A percentile compares a stretch with the other conserved stretches of the same genome.
These are phyloP conservation scores for Murraya koenigii DNA, from an alignment of 345 rosid genomes.

Conservation along the genomic window DNA sequence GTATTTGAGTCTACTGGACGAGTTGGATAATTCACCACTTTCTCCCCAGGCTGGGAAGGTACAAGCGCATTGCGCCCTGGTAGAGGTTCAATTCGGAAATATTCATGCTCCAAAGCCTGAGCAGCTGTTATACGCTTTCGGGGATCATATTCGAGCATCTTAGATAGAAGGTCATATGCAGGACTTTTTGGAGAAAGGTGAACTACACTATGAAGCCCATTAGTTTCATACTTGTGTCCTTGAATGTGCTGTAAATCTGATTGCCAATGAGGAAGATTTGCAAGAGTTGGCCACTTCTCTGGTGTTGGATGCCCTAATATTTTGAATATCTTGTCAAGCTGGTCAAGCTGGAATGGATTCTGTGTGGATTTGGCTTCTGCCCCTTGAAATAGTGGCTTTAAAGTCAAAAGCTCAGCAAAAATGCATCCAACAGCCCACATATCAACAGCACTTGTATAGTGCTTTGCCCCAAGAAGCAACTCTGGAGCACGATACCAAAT, in stretches of 20 bases:
- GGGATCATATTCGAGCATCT: slow-evolving; percentile 96
- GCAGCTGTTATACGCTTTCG: slow-evolving; percentile 89
- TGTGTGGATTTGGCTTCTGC: slow-evolving; percentile 81
- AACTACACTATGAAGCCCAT: slow-evolving; percentile 66
- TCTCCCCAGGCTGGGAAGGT: slow-evolving; percentile 78
- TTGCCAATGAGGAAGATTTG: slow-evolving; percentile 88
- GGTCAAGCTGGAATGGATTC: slow-evolving; percentile 93
- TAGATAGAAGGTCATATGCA: slow-evolving; percentile 80
- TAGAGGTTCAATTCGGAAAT: slow-evolving; percentile 72
- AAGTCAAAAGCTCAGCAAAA: slow-evolving; percentile 91
- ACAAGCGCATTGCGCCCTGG: slow-evolving; percentile 93
- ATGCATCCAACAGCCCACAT: slow-evolving; percentile 99
- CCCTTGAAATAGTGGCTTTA: slow-evolving; percentile 97
- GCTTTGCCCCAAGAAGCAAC: slow-evolving; percentile 96
- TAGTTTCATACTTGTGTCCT: slow-evolving; percentile 70
- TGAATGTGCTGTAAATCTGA: slow-evolving; percentile 75
- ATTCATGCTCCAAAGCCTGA: slow-evolving; percentile 95
- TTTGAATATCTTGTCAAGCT: slow-evolving; percentile 98
- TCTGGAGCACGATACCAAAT: slow-evolving; percentile 99
- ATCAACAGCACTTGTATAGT: slow-evolving; percentile 94
- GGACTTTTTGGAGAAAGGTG: slow-evolving; percentile 60
- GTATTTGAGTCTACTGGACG: slow-evolving; percentile 91
- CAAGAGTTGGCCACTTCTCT: slow-evolving; percentile 94
- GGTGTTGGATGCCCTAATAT: slow-evolving; percentile 91
- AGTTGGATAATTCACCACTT: slow-evolving; percentile 70